phyloP scores from a whole-genome alignment of 257 asterid genomes.

The Solanum rostratum region DNA sequence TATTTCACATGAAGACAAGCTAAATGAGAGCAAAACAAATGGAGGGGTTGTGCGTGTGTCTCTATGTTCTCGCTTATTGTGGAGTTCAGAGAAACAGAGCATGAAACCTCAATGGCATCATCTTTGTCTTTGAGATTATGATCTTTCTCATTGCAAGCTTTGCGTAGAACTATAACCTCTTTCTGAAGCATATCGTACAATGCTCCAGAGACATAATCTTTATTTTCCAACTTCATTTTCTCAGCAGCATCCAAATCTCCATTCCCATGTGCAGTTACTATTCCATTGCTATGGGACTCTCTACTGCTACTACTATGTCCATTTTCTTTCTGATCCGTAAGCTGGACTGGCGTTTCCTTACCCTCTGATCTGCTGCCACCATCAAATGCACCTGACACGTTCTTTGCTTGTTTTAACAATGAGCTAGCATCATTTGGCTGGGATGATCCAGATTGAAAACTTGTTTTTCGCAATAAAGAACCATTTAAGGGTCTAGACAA shows the following conservation, averaged over 20 bases:
- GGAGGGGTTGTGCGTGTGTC: neutral
- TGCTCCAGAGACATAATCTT: conserved; percentile 65
- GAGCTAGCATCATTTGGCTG: conserved; percentile 23
- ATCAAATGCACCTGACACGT: conserved; percentile 24
- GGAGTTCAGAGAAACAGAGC: neutral
- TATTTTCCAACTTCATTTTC: conserved; percentile 31
- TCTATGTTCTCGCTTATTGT: neutral
- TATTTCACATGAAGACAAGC: neutral
- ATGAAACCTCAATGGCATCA: conserved; percentile 68
- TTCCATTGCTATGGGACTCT: conserved; percentile 32
- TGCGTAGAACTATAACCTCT: conserved; percentile 67
- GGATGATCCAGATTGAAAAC: conserved; percentile 17
- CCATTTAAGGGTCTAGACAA: conserved; percentile 21
- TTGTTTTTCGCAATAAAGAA: conserved; percentile 27
- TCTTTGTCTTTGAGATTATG: conserved; percentile 76
- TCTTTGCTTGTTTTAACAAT: conserved; percentile 33
- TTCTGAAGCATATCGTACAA: conserved; percentile 85
- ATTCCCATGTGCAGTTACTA: conserved; percentile 23
- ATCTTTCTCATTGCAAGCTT: conserved; percentile 73
- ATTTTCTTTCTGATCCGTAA: conserved; percentile 20
- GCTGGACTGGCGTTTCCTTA: conserved; percentile 13
- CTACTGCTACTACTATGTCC: conserved; percentile 2
- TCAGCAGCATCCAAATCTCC: conserved; percentile 26
- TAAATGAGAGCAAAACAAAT: neutral
- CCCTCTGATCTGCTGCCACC: conserved; percentile 29